Evolutionary conservation across 1,284 basidiomycete species (phyloP), one percentile per base, ranked within the genome.

Genomic region (Rugosomyces carneus): DNA sequence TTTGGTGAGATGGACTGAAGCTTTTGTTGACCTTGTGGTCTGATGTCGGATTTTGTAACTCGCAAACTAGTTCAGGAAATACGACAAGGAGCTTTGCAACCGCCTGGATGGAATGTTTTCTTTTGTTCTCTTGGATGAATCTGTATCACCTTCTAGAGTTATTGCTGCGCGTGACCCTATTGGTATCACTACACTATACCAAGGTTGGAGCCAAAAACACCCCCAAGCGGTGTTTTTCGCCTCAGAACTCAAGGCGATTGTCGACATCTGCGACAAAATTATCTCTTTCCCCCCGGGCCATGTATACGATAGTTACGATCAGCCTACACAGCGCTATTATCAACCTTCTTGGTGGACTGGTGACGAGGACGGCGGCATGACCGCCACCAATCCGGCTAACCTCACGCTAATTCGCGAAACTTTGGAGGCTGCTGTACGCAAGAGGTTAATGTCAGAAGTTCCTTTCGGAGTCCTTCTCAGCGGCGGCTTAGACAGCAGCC

Each of bases 21-120:
- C 5, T 29, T 29, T n/a, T 32, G 32, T 41, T 23, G 13, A 29
- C 37, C 26, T 26, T 21, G 32, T 34, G 37, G 15, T 34, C 21
- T 45, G 34, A 39, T 29, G 44, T 15, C 42, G 43, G 21, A 48
- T 47, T 19, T 32, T 11, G 31, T 48, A n/a, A 16, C 35, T 46
- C 32, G 45, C 43, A n/a, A 48, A 13, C 39, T 57, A 96, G 93
- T 96, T 96, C 73, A 75, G 76, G 58, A 84, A 92, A 71, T 68
- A 90, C 62, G 91, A 74, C 61, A 89, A 81, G 57, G 78, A 76
- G 1, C 68, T 94, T 20, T 89, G 89, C 69, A 68, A 70, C 61
- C 73, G 82, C 65, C 86, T 99, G 50, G 96, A 99, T 64, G 96
- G 96, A 57, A 97, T 99, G 93, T 99, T 99, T 73, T 94, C 93